Evolutionary conservation across 176 grass and related monocot species (phyloP).

Genomic region (Oryza officinalis): DNA sequence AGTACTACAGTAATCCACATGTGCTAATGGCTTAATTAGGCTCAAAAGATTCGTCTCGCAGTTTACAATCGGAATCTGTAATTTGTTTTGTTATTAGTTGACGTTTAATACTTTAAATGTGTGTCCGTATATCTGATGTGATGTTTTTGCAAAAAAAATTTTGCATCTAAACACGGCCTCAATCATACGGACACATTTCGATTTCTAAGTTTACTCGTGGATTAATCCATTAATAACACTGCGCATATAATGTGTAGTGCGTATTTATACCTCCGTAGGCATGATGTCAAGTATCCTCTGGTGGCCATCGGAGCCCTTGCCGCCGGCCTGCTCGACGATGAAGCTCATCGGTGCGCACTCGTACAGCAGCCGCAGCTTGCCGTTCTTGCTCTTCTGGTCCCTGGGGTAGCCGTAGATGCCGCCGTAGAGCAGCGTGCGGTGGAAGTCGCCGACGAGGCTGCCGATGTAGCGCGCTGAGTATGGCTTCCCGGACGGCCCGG

Average conservation of each 20-base stretch:
- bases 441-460: conserved; percentile 98
- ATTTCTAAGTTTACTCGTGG: not conserved
- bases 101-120: too few relatives aligned
- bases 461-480: conserved; percentile 99
- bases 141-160: too few relatives aligned
- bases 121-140: too few relatives aligned
- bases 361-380: conserved; percentile 94
- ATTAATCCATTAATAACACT: not conserved
- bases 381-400: conserved; percentile 96
- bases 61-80: too few relatives aligned
- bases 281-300: conserved; percentile 87
- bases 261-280: conserved; percentile 60
- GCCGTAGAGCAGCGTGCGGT: conserved; percentile 94
- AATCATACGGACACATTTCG: not conserved
- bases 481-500: conserved; percentile 75
- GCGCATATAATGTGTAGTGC: not conserved
- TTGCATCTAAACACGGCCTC: too few relatives aligned
- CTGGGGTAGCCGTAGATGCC: conserved; percentile 96
- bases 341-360: conserved; percentile 99
- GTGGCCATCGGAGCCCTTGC: conserved; percentile 90
- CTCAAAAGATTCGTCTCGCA: too few relatives aligned
- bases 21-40: too few relatives aligned
- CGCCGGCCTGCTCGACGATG: conserved; percentile 96
- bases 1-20: too few relatives aligned
- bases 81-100: too few relatives aligned